These are phyloP conservation scores for Sclerotiophoma versabilis DNA, from an alignment of 2,329 filamentous ascomycete species.

Conservation along the genomic window DNA sequence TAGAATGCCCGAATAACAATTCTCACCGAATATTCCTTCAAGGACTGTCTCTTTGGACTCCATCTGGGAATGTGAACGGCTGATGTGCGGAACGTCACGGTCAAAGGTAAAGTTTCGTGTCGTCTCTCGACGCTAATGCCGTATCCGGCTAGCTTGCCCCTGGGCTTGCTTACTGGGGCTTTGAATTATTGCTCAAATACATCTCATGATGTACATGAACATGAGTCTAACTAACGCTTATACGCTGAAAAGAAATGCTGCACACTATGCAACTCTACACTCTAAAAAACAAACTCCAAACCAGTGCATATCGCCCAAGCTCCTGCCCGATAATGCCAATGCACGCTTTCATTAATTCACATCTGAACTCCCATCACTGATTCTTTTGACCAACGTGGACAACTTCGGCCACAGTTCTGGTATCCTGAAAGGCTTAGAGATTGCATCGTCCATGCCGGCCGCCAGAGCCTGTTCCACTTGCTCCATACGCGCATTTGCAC, in stretches of 20 bases:
- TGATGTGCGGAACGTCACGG: not conserved
- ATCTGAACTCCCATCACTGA: not conserved
- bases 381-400: constrained; percentile 13
- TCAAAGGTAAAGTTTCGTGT: constrained; percentile 9
- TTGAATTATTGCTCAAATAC: too few relatives aligned
- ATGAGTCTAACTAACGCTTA: not conserved
- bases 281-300: too few relatives aligned
- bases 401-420: constrained; percentile 34
- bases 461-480: constrained; percentile 40
- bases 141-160: not conserved
- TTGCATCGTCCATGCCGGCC: constrained; percentile 43
- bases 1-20: not conserved
- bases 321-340: not conserved
- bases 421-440: constrained; percentile 36
- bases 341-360: not conserved
- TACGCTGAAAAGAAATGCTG: too few relatives aligned
- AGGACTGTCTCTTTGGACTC: constrained; percentile 11
- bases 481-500: constrained; percentile 45
- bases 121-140: not conserved
- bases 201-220: too few relatives aligned
- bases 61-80: not conserved
- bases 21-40: constrained; percentile 35
- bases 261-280: too few relatives aligned
- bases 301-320: too few relatives aligned
- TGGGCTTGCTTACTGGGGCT: too few relatives aligned